phyloP scores from a whole-genome alignment of 129 eudicot genomes.

The Sambucus nigra region DNA sequence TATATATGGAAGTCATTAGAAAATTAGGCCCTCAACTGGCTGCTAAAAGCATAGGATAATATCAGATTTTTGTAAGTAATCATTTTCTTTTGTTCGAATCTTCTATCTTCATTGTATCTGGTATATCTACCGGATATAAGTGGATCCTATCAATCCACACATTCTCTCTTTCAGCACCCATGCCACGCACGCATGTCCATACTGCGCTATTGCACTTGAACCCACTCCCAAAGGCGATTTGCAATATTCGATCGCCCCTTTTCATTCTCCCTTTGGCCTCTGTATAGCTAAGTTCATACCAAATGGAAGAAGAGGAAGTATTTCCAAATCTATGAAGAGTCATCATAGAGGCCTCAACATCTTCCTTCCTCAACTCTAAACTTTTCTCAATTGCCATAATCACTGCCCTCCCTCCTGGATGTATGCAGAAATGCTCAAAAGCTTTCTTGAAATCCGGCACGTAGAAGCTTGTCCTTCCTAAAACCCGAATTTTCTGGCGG shows the following conservation, averaged over 20 bases:
- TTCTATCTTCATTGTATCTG: constrained; percentile 1
- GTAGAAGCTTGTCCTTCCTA: background rate
- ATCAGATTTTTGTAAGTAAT: background rate
- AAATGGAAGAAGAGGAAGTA: constrained; percentile 11
- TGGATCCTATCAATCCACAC: constrained; percentile 7
- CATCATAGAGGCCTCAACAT: constrained; percentile 8
- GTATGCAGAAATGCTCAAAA: constrained; percentile 16
- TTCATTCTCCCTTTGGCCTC: constrained; percentile 15
- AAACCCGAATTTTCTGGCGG: background rate
- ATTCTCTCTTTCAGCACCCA: background rate
- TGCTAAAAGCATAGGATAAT: no score
- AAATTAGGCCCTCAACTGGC: no score
- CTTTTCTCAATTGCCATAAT: constrained; percentile 3
- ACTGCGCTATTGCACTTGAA: no score
- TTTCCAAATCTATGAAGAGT: constrained; percentile 19
- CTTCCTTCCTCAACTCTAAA: constrained; percentile 4
- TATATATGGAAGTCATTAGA: no score
- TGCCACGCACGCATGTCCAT: background rate
- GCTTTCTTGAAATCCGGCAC: constrained; percentile 13
- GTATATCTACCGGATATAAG: constrained; percentile 12
- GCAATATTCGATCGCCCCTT: constrained; percentile 9
- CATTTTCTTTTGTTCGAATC: background rate
- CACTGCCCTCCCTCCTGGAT: constrained; percentile 10
- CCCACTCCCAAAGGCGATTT: constrained; percentile 13
- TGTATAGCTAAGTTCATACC: constrained; percentile 15